Evolutionary conservation across 192 early-diverging fungal genomes (phyloP), one percentile per base, ranked within the genome.

Genomic region (Backusella circina): DNA sequence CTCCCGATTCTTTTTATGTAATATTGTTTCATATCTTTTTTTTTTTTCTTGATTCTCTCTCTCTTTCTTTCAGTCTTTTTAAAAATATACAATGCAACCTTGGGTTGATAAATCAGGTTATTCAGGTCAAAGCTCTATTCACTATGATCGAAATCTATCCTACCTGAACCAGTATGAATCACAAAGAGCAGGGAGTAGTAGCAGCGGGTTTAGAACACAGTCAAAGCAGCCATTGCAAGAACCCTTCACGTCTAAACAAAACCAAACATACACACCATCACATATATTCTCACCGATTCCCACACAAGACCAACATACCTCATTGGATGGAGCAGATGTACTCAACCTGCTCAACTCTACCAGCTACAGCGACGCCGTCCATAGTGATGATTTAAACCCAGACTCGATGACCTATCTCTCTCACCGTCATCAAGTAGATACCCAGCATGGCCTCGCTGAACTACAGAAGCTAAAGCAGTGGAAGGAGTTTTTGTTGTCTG

Each of bases 281-380:
- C 32, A 18, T 10, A 67, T 67, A 33, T 38, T 68, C 23, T 38
- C 32, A 68, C 35, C 33, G n/a, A 5, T 35, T n/a, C 33, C 30
- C 13, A 21, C 28, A 31, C 38, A 70, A 26, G 33, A 41, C 6
- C 26, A 28, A 8, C 18, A 41, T 0, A 30, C 70, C 12, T 28
- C 61, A 38, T 18, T 39, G 1, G 80, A 82, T 15, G 80, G 77
- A 18, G 68, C 32, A n/a, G 77, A 79, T 33, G 69, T 82, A 28
- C 0, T 75, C 12, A 74, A 23, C 18, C 31, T 82, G 50, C 51
- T 82, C 26, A 75, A 75, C 35, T 70, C 75, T 26, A 65, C 54
- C 21, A n/a, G 23, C 39, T 82, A 72, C 28, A 71, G 38, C 41
- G 50, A 66, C n/a, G 67, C 71, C 38, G 69, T 79, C 10, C 68